Percentiles rank a stretch among this genome's conserved stretches.
Conservation (phyloP, 768 basidiomycete species). For the Boletus fagicola region DNA sequence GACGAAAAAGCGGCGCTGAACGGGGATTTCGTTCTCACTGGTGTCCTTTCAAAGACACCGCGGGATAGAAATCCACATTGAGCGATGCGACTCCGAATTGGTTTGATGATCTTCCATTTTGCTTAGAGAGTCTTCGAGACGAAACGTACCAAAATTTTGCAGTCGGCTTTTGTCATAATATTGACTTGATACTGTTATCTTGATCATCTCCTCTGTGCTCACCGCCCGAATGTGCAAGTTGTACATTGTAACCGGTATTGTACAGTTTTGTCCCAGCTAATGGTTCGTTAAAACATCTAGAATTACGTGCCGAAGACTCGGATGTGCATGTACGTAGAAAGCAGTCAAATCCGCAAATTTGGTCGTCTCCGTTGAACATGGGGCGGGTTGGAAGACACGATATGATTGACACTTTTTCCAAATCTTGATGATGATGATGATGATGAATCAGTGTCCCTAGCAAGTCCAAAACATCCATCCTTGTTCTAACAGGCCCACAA, state of each 20-base stretch:
- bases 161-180: background rate
- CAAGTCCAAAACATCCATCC: no score
- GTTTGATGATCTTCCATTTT: background rate
- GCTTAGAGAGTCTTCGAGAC: background rate
- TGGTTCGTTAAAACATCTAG: no score
- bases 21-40: constrained; percentile 10
- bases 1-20: constrained; percentile 8
- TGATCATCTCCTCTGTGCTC: background rate
- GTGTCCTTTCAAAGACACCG: background rate
- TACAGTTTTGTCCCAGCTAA: background rate
- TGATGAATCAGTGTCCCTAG: no score
- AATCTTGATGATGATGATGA: no score
- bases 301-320: background rate
- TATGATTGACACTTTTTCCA: background rate
- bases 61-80: constrained; percentile 3
- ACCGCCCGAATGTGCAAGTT: background rate
- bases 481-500: no score
- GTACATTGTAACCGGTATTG: background rate
- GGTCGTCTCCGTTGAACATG: background rate
- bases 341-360: background rate
- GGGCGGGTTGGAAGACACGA: background rate
- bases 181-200: background rate
- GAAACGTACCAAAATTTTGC: background rate
- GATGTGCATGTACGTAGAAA: background rate
- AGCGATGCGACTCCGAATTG: background rate